Evolutionary conservation across 2,329 filamentous ascomycete species (phyloP).

Genomic region (Fusarium gaditjirri): DNA sequence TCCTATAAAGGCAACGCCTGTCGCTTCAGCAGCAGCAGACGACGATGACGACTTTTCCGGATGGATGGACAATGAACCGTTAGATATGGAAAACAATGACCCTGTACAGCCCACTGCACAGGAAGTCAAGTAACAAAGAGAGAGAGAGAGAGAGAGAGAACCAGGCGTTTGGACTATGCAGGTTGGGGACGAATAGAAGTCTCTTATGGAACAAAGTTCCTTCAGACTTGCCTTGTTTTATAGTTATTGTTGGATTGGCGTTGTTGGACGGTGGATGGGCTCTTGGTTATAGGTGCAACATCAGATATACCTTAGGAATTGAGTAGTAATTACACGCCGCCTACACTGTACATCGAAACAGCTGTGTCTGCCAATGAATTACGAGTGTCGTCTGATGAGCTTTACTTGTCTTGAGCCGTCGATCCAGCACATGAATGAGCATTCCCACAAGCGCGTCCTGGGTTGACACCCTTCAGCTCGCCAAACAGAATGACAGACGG

Average conservation of each 20-base stretch:
- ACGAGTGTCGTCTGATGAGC: background rate
- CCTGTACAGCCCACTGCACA: slow-evolving; percentile 27
- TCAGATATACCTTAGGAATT: slow-evolving; percentile 19
- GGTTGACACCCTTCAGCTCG: background rate
- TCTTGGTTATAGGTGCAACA: slow-evolving; percentile 3
- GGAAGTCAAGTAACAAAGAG: slow-evolving; percentile 35
- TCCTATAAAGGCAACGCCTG: slow-evolving; percentile 28
- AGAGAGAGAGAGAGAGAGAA: background rate
- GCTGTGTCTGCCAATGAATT: background rate
- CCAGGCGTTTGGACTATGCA: slow-evolving; percentile 27
- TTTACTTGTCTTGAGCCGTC: background rate
- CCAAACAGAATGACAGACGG: background rate
- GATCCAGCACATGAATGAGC: background rate
- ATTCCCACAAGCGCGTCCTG: background rate
- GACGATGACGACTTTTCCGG: slow-evolving; percentile 52
- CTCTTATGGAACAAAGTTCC: slow-evolving; percentile 10
- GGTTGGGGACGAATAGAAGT: slow-evolving; percentile 14
- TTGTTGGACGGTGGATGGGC: slow-evolving; percentile 6
- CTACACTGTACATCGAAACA: background rate
- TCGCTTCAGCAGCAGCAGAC: slow-evolving; percentile 31
- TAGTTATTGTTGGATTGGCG: slow-evolving; percentile 16
- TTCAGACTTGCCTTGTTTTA: slow-evolving; percentile 2
- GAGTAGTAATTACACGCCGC: slow-evolving; percentile 8
- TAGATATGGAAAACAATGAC: slow-evolving; percentile 41
- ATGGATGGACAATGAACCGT: slow-evolving; percentile 50